Evolutionary conservation across 352 stramenopile genomes (phyloP).

Genomic region (Globisporangium rhizosaccharum): DNA sequence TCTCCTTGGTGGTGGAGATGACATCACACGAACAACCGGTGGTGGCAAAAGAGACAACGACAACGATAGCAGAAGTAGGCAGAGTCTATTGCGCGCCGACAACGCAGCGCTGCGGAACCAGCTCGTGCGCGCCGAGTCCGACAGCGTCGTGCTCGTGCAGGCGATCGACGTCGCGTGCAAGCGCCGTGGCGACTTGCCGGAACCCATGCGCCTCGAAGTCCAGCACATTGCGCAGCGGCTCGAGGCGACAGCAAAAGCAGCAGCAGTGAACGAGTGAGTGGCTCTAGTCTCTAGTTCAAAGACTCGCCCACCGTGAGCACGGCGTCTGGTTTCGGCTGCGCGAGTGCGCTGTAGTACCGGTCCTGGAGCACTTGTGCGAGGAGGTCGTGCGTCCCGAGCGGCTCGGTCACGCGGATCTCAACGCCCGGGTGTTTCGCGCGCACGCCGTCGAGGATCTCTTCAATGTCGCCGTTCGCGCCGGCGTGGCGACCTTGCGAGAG

Average conservation of each 20-base stretch:
- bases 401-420: conserved; percentile 55
- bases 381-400: conserved; percentile 56
- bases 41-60: not conserved
- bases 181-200: conserved; percentile 50
- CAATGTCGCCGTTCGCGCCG: conserved; percentile 70
- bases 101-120: conserved; percentile 49
- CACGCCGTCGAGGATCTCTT: conserved; percentile 56
- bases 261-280: too few species aligned
- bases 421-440: conserved; percentile 35
- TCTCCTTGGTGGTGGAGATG: conserved; percentile 13
- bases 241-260: not conserved
- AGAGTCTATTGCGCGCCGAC: conserved; percentile 41
- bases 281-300: not conserved
- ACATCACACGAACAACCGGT: not conserved
- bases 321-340: conserved; percentile 20
- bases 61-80: conserved; percentile 2
- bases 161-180: conserved; percentile 49
- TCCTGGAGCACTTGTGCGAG: conserved; percentile 63
- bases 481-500: conserved; percentile 71
- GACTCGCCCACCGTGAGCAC: conserved; percentile 7
- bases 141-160: conserved; percentile 63
- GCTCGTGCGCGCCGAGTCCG: conserved; percentile 48
- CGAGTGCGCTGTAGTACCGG: conserved; percentile 39
- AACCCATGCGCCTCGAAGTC: conserved; percentile 45
- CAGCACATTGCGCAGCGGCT: conserved; percentile 47